phyloP scores from a whole-genome alignment of 768 basidiomycete species.

The Botryobasidium botryosum region DNA sequence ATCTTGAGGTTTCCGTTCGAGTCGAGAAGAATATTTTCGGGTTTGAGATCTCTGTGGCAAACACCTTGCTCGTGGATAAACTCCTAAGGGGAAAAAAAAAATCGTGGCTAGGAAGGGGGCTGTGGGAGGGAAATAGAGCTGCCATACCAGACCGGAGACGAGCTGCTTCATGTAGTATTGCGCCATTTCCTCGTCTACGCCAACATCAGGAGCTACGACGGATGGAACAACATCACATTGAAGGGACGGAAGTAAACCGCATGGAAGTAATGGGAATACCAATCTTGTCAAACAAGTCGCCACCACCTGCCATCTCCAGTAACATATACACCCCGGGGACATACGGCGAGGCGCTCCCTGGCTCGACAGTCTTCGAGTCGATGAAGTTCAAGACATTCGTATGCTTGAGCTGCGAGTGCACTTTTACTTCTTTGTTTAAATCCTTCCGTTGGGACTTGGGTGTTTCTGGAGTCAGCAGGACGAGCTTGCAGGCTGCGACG shows the following conservation, averaged over 20 bases:
- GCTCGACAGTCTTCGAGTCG: conserved; percentile 59
- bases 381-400: conserved; percentile 69
- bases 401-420: conserved; percentile 70
- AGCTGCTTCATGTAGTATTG: conserved; percentile 85
- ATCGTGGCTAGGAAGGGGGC: conserved; percentile 1
- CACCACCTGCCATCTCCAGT: conserved; percentile 81
- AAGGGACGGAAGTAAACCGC: background rate
- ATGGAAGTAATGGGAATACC: conserved; percentile 32
- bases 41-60: conserved; percentile 92
- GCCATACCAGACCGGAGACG: conserved; percentile 63
- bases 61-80: conserved; percentile 84
- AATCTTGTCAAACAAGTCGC: conserved; percentile 97
- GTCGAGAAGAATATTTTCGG: conserved; percentile 84
- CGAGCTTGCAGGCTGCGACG: conserved; percentile 79
- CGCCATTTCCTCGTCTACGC: conserved; percentile 70
- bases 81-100: conserved; percentile 26
- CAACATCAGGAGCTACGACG: conserved; percentile 67
- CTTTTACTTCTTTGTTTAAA: conserved; percentile 81
- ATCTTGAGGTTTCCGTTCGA: conserved; percentile 76
- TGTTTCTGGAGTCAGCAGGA: conserved; percentile 44
- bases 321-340: conserved; percentile 82
- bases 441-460: conserved; percentile 57
- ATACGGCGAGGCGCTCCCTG: conserved; percentile 26
- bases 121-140: conserved; percentile 6
- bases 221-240: background rate